These are phyloP conservation scores for Yarrowia sp. DNA, from an alignment of 805 yeast species.

Conservation along the genomic window DNA sequence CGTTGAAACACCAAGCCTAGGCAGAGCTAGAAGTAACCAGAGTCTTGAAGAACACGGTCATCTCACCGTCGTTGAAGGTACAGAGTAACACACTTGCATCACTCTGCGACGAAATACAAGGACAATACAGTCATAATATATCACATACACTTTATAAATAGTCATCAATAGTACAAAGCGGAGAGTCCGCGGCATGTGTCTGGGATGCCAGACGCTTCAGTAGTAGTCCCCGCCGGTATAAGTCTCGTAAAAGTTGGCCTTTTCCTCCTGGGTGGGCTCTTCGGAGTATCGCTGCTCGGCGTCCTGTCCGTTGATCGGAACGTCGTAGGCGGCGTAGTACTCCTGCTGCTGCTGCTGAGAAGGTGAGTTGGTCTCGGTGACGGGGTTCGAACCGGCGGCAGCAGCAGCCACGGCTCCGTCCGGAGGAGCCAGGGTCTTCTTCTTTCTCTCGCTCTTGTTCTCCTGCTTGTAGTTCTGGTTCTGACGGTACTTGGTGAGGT, in stretches of 20 bases:
- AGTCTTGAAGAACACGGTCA: too few relatives aligned
- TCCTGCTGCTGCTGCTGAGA: slow-evolving; percentile 16
- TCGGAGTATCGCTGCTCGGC: slow-evolving; percentile 18
- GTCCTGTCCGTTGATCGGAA: slow-evolving; percentile 14
- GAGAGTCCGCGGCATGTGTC: not conserved
- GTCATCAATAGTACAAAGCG: slow-evolving; percentile 24
- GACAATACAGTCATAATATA: slow-evolving; percentile 14
- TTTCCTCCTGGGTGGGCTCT: slow-evolving; percentile 23
- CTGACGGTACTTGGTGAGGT: slow-evolving; percentile 65
- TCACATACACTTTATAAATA: slow-evolving; percentile 26
- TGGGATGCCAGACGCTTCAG: not conserved
- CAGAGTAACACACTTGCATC: too few relatives aligned
- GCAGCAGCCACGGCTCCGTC: not conserved
- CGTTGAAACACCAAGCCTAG: too few relatives aligned
- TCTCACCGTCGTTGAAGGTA: too few relatives aligned
- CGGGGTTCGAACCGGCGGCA: slow-evolving; percentile 5
- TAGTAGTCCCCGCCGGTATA: slow-evolving; percentile 26
- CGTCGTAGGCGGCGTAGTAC: slow-evolving; percentile 18
- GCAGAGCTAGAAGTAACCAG: too few relatives aligned
- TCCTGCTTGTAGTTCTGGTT: slow-evolving; percentile 32
- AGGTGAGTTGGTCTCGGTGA: slow-evolving; percentile 23
- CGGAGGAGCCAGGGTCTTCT: not conserved
- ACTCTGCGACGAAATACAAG: too few relatives aligned
- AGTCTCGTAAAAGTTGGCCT: slow-evolving; percentile 22
- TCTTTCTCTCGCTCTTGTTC: slow-evolving; percentile 11